These are phyloP conservation scores for Geotrichum candidum DNA, from an alignment of 1,139 yeast genomes.

Conservation along the genomic window DNA sequence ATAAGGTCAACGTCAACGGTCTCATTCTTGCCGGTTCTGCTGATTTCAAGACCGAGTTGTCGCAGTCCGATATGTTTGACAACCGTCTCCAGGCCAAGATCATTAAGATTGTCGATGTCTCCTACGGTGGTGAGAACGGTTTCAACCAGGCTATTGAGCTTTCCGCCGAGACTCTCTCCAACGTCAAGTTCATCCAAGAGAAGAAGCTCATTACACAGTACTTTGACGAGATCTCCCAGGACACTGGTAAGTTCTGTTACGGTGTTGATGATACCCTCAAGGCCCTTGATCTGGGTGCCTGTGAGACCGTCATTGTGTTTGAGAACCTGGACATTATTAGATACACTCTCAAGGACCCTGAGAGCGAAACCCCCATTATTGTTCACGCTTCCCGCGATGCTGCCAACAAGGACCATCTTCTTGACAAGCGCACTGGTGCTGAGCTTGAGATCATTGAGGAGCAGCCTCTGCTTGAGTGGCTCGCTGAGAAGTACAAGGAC, in stretches of 20 bases:
- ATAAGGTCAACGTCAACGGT: conserved; percentile 90
- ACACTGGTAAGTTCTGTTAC: conserved; percentile 93
- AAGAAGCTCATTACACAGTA: conserved; percentile 87
- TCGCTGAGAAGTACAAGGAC: conserved; percentile 90
- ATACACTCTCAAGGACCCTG: conserved; percentile 77
- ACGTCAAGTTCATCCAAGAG: conserved; percentile 96
- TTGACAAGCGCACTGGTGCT: conserved; percentile 79
- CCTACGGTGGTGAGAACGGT: conserved; percentile 98
- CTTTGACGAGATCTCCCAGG: conserved; percentile 96
- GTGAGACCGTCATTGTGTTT: conserved; percentile 85
- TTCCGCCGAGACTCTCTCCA: conserved; percentile 92
- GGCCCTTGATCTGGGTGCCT: conserved; percentile 93
- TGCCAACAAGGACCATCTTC: conserved; percentile 54
- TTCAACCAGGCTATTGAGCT: conserved; percentile 97
- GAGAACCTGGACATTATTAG: conserved; percentile 84
- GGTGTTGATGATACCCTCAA: conserved; percentile 95
- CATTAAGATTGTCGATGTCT: conserved; percentile 88
- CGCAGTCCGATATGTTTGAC: conserved; percentile 90
- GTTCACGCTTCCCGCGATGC: conserved; percentile 65
- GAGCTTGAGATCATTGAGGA: conserved; percentile 86
- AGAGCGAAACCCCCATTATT: conserved; percentile 62
- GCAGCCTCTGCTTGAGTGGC: conserved; percentile 87
- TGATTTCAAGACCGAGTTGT: conserved; percentile 91
- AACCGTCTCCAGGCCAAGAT: conserved; percentile 80
- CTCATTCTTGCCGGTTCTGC: conserved; percentile 97